Conservation (phyloP, 108 stramenopile species). For the Nitzschia sp. region DNA sequence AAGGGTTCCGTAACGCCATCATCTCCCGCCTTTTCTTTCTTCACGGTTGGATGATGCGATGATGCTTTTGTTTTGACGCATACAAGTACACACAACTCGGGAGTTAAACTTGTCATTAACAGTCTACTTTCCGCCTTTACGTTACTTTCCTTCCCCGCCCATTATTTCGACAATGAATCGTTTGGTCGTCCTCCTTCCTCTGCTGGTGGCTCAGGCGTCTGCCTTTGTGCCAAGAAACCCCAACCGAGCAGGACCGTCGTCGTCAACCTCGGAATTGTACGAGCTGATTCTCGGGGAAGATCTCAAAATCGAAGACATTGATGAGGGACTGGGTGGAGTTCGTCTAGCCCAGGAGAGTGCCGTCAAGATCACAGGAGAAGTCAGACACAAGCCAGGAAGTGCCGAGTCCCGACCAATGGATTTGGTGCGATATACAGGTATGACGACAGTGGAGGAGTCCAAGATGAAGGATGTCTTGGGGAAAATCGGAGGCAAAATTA, state of each 20-base stretch:
- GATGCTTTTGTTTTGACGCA: too few relatives aligned
- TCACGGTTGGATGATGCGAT: too few relatives aligned
- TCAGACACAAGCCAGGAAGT: constrained; percentile 49
- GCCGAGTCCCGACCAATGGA: constrained; percentile 35
- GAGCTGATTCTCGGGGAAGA: constrained; percentile 48
- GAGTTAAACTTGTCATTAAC: too few relatives aligned
- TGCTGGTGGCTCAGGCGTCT: neutral
- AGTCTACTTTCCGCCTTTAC: too few relatives aligned
- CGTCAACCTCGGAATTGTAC: neutral
- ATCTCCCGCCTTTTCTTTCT: too few relatives aligned
- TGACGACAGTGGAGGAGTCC: constrained; percentile 37
- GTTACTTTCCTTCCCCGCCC: too few relatives aligned
- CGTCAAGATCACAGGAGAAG: constrained; percentile 55
- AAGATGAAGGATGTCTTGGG: constrained; percentile 36
- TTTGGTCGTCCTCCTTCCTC: neutral
- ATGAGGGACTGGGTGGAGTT: constrained; percentile 63
- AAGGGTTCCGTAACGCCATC: too few relatives aligned
- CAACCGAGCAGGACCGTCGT: neutral
- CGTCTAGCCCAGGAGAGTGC: constrained; percentile 59
- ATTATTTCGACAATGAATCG: neutral
- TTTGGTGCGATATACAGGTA: constrained; percentile 48
- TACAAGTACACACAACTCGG: too few relatives aligned
- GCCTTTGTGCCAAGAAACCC: neutral
- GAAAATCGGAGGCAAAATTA: constrained; percentile 35
- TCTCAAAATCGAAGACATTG: constrained; percentile 34